Conservation (phyloP, 139 green algal genomes). For the Pleodorina starrii region DNA sequence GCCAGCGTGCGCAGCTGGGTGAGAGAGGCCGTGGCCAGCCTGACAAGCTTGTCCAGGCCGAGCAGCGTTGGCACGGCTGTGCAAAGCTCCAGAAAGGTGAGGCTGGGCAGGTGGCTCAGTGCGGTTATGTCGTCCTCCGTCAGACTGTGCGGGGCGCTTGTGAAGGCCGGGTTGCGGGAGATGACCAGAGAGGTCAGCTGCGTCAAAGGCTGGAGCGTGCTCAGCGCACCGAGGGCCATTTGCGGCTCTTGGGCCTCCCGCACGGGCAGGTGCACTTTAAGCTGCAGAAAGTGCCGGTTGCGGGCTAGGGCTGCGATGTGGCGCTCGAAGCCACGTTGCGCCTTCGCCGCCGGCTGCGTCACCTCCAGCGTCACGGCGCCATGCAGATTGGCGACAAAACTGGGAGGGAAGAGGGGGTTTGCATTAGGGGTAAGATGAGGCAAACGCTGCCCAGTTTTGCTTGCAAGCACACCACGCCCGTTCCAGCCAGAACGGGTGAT, state of each 20-base stretch:
- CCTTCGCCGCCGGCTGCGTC: background rate
- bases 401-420: too few relatives aligned
- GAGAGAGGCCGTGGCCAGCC: background rate
- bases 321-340: constrained; percentile 39
- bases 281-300: constrained; percentile 37
- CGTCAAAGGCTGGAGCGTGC: background rate
- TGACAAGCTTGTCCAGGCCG: background rate
- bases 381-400: constrained; percentile 25
- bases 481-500: too few relatives aligned
- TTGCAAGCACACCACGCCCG: too few relatives aligned
- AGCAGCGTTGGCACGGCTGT: constrained; percentile 26
- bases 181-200: constrained; percentile 20
- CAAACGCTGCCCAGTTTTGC: too few relatives aligned
- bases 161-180: constrained; percentile 37
- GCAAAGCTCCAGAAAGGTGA: constrained; percentile 44
- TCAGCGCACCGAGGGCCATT: background rate
- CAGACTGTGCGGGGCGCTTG: constrained; percentile 5
- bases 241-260: constrained; percentile 7
- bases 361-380: constrained; percentile 39
- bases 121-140: constrained; percentile 8
- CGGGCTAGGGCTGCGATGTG: constrained; percentile 7
- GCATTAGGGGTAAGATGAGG: too few relatives aligned
- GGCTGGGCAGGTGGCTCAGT: background rate
- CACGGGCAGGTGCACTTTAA: constrained; percentile 25
- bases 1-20: constrained; percentile 40